phyloP scores from a whole-genome alignment of 73 alveolate species.

The Paramecium pentaurelia region DNA sequence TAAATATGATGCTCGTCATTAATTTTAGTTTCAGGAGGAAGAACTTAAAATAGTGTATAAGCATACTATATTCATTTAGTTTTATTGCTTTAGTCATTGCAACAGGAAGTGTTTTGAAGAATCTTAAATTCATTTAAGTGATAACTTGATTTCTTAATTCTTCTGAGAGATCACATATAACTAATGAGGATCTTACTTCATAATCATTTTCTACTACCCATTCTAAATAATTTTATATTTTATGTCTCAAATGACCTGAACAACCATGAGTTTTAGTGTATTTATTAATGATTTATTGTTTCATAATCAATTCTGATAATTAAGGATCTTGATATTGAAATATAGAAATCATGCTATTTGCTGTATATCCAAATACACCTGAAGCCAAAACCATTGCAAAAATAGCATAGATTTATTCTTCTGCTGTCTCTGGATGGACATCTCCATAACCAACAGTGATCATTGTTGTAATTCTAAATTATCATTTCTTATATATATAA shows the following conservation, averaged over 20 bases:
- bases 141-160: neutral
- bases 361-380: conserved; percentile 48
- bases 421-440: conserved; percentile 75
- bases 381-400: conserved; percentile 79
- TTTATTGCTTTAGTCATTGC: neutral
- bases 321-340: neutral
- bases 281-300: neutral
- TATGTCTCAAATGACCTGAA: neutral
- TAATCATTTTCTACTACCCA: conserved; percentile 36
- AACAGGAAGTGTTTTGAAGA: neutral
- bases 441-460: conserved; percentile 97
- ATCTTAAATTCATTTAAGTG: neutral
- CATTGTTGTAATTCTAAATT: conserved; percentile 88
- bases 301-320: neutral
- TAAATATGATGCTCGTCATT: neutral
- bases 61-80: neutral
- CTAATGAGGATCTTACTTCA: neutral
- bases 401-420: conserved; percentile 83
- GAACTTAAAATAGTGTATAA: neutral
- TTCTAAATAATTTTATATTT: neutral
- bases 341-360: conserved; percentile 29
- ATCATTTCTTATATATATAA: neutral
- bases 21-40: neutral
- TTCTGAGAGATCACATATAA: neutral
- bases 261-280: neutral